These are phyloP conservation scores for Penicillium sp. DNA, from an alignment of 2,329 filamentous ascomycete genomes.

Conservation along the genomic window DNA sequence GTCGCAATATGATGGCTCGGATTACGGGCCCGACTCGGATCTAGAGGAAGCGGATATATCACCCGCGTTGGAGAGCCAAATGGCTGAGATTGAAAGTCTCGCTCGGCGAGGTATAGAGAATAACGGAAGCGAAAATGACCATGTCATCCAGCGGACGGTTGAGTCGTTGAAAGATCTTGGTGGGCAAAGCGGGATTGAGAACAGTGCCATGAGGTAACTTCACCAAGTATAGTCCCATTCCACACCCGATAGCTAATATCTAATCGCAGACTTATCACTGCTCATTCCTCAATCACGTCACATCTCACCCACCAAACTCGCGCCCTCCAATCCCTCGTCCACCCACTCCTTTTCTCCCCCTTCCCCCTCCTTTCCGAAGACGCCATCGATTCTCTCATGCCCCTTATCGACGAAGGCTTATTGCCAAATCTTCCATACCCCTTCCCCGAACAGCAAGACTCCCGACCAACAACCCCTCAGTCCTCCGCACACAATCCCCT, in stretches of 20 bases:
- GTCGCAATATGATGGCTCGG: constrained; percentile 56
- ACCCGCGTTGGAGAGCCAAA: constrained; percentile 52
- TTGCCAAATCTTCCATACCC: constrained; percentile 51
- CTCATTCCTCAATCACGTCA: constrained; percentile 56
- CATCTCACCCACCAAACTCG: constrained; percentile 62
- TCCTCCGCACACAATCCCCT: constrained; percentile 46
- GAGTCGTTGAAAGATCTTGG: constrained; percentile 53
- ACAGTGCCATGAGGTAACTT: constrained; percentile 52
- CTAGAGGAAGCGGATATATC: constrained; percentile 53
- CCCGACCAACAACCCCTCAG: constrained; percentile 30
- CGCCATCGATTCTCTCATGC: constrained; percentile 55
- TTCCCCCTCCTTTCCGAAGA: constrained; percentile 53
- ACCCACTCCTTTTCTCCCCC: constrained; percentile 57
- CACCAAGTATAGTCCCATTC: neutral
- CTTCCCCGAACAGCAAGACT: constrained; percentile 31
- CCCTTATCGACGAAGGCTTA: constrained; percentile 54
- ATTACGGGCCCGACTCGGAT: constrained; percentile 57
- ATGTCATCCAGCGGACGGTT: constrained; percentile 52
- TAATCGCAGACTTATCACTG: constrained; percentile 52
- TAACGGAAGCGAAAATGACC: constrained; percentile 50
- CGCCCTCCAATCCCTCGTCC: constrained; percentile 55
- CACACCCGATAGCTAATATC: neutral
- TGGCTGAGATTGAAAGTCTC: constrained; percentile 55
- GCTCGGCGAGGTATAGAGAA: constrained; percentile 53
- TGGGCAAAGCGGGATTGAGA: constrained; percentile 55